These are phyloP conservation scores for Microdochium trichocladiopsis DNA, from an alignment of 2,329 filamentous ascomycete species.

Conservation along the genomic window DNA sequence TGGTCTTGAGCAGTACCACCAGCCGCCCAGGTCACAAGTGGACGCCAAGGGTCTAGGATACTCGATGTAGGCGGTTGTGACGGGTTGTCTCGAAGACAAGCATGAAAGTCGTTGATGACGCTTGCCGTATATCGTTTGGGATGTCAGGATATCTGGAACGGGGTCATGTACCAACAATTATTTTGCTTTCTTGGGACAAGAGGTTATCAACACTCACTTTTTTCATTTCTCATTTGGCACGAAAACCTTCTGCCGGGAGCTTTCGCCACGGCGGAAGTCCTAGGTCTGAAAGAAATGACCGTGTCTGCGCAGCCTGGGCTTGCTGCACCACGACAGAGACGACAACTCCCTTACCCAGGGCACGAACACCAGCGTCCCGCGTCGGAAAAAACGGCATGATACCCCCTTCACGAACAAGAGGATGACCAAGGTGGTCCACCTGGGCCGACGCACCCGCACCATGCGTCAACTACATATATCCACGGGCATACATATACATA, in stretches of 20 bases:
- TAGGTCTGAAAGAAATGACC: not conserved
- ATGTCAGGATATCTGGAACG: not conserved
- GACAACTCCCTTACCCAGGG: not conserved
- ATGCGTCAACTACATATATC: too few relatives aligned
- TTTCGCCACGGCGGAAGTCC: too few relatives aligned
- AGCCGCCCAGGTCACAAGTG: not conserved
- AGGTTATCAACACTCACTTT: not conserved
- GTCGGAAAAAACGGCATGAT: too few relatives aligned
- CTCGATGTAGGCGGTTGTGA: not conserved
- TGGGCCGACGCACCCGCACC: too few relatives aligned
- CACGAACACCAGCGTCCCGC: too few relatives aligned
- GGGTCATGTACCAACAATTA: not conserved
- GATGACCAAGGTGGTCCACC: too few relatives aligned
- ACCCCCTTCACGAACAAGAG: too few relatives aligned
- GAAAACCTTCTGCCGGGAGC: too few relatives aligned
- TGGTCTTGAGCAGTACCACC: not conserved
- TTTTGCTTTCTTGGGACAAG: not conserved
- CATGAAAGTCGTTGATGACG: too few relatives aligned
- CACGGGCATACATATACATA: too few relatives aligned
- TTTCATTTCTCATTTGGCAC: too few relatives aligned
- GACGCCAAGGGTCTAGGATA: not conserved
- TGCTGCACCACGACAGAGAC: not conserved
- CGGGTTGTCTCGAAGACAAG: not conserved
- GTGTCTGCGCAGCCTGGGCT: not conserved
- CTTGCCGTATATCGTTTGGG: not conserved